Evolutionary conservation across 192 early-diverging fungal species (phyloP).

Genomic region (Rhizophlyctis rosea): DNA sequence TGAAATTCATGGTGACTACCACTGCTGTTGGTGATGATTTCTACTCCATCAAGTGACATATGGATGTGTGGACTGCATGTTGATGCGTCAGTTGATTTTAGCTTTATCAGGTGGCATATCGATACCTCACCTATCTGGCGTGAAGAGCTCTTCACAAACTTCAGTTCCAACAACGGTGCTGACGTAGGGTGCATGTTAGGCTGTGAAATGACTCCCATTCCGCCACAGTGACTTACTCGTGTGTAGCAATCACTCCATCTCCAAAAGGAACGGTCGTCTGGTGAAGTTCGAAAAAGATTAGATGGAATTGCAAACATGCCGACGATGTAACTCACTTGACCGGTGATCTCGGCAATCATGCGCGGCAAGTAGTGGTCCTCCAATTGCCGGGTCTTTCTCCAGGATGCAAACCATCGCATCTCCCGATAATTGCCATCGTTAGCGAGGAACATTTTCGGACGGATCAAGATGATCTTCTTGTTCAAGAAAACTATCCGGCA

Average conservation of each 20-base stretch:
- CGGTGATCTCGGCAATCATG: conserved; percentile 74
- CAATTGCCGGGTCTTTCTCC: conserved; percentile 59
- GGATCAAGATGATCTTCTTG: conserved; percentile 82
- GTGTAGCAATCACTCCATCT: conserved; percentile 81
- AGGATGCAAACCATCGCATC: conserved; percentile 88
- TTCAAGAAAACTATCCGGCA: conserved; percentile 88
- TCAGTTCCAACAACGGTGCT: conserved; percentile 87
- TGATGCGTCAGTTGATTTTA: conserved; percentile 6
- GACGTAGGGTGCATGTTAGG: conserved; percentile 2
- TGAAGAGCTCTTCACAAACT: conserved; percentile 97
- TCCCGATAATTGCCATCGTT: conserved; percentile 99
- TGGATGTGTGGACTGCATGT: conserved; percentile 84
- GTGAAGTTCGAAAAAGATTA: not conserved
- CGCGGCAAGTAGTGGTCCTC: conserved; percentile 82
- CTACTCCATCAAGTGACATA: conserved; percentile 92
- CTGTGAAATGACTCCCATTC: too few species aligned
- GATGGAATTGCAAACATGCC: not conserved
- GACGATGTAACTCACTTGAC: conserved; percentile 50
- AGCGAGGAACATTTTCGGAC: conserved; percentile 94
- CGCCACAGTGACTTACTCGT: conserved; percentile 51
- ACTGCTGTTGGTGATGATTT: conserved; percentile 94
- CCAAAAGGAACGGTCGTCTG: conserved; percentile 79
- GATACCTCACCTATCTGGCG: conserved; percentile 66
- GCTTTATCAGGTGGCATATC: not conserved
- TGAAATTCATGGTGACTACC: conserved; percentile 96